phyloP scores from a whole-genome alignment of 2,329 filamentous ascomycete genomes.

The Dichotomopilus funicola region DNA sequence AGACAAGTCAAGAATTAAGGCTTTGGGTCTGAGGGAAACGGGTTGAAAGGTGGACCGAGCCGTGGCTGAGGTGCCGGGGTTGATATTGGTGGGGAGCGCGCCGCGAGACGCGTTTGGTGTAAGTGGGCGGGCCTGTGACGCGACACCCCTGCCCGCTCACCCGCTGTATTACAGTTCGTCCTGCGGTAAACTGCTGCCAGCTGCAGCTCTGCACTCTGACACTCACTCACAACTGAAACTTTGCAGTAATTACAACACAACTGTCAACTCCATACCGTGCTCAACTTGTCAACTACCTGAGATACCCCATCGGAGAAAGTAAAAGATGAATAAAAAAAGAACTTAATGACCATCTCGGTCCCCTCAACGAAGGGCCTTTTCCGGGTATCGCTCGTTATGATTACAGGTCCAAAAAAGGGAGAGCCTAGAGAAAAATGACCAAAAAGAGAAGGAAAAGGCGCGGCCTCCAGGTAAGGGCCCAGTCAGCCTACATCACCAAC shows the following conservation, averaged over 20 bases:
- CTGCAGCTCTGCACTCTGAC: too few species aligned
- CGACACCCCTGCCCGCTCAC: conserved; percentile 7
- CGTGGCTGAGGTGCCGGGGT: conserved; percentile 4
- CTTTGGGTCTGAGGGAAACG: not conserved
- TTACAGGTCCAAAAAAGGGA: conserved; percentile 12
- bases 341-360: not conserved
- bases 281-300: not conserved
- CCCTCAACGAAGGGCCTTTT: conserved; percentile 14
- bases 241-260: not conserved
- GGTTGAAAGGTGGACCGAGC: conserved; percentile 4
- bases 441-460: not conserved
- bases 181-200: too few species aligned
- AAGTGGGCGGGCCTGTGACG: conserved; percentile 8
- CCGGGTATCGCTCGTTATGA: conserved; percentile 29
- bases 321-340: not conserved
- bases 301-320: not conserved
- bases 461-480: not conserved
- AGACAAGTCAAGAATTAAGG: not conserved
- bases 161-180: too few species aligned
- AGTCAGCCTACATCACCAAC: too few species aligned
- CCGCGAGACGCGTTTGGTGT: conserved; percentile 16
- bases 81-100: conserved; percentile 21
- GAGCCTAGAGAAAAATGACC: too few species aligned
- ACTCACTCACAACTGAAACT: too few species aligned
- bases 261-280: not conserved